These are phyloP conservation scores for Daedaleopsis nitida DNA, from an alignment of 768 basidiomycete genomes.

Conservation along the genomic window DNA sequence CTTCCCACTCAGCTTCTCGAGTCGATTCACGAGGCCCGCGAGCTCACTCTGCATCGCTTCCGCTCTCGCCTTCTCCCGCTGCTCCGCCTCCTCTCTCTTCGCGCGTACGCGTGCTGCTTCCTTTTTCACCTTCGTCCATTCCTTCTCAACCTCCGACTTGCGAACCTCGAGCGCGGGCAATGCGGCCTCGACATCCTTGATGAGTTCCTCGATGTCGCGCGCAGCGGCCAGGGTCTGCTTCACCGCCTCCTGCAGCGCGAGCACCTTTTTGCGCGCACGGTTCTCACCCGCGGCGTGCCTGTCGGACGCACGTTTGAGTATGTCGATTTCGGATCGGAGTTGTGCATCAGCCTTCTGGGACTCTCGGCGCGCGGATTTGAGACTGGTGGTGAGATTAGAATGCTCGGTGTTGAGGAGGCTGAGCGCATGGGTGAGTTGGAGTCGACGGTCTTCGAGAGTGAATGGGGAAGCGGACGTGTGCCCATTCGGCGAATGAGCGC, in stretches of 20 bases:
- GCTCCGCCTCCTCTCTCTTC: slow-evolving; percentile 51
- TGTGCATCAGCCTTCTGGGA: slow-evolving; percentile 82
- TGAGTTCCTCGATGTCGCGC: slow-evolving; percentile 44
- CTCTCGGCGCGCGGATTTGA: slow-evolving; percentile 80
- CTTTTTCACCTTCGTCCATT: slow-evolving; percentile 41
- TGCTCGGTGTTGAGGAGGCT: slow-evolving; percentile 64
- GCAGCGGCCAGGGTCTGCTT: slow-evolving; percentile 64
- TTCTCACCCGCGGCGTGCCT: slow-evolving; percentile 74
- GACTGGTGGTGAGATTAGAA: slow-evolving; percentile 61
- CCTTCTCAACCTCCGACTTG: slow-evolving; percentile 45
- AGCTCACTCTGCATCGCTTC: slow-evolving; percentile 64
- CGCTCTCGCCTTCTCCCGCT: slow-evolving; percentile 51
- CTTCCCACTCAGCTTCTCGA: slow-evolving; percentile 69
- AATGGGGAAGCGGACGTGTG: slow-evolving; percentile 34
- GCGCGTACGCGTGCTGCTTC: slow-evolving; percentile 49
- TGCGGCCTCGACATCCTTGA: slow-evolving; percentile 40
- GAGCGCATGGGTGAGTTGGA: slow-evolving; percentile 70
- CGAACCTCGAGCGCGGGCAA: slow-evolving; percentile 43
- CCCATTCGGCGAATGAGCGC: slow-evolving; percentile 20
- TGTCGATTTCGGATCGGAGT: slow-evolving; percentile 82
- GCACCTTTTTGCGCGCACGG: slow-evolving; percentile 82
- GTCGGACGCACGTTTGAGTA: slow-evolving; percentile 80
- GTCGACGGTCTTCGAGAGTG: slow-evolving; percentile 67
- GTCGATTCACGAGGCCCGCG: slow-evolving; percentile 51
- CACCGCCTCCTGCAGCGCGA: slow-evolving; percentile 87